Base-by-base conservation (phyloP, 164 flowering plant species). In the Magnolia officinalis region DNA sequence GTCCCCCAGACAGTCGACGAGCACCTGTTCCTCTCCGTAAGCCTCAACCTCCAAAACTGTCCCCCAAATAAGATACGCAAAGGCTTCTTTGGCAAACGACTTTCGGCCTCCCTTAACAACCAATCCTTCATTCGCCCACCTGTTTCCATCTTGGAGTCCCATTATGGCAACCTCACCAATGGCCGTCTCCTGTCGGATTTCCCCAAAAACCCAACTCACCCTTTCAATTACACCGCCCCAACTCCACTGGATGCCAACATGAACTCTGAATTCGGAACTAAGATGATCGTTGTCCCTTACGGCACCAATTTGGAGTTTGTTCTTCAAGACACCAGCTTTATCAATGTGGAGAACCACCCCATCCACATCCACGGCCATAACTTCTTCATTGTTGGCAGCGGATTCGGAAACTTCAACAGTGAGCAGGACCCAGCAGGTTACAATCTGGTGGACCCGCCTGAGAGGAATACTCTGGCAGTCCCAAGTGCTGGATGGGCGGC, bases 301-400 rank as follows among this genome's bases (percentile, higher is more conserved):
- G 87, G 88, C 0, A 80, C 83, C 8, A 75, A 50, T 4, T 50
- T 90, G 31, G 89, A 90, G 71, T 72, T 90, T 8, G 88, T 90
- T 70, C 26, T 90, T 13, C 93, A 90, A 72, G 88, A 76, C 20
- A 88, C 90, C 0, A 81, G 79, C 20, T 83, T 88, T 31, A 75
- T 88, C 24, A 85, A 79, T 23, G 70, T 69, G 11, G 89, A 88
- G 82, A 87, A 83, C 74, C 93, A 90, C 75, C 90, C 91, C 0
- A 85, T 90, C 19, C 91, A 90, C 69, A 58, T 90, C n/a, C 93
- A 90, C 69, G 93, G 93, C 0, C 85, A 86, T 78, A 86, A 87
- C 72, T 89, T 90, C 78, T 89, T 82, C 79, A 74, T 90, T 1
- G 89, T 90, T 11, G 91, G 88, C 45, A 73, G 72, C 2, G 90